Evolutionary conservation across 192 early-diverging fungal species (phyloP), one percentile per base, ranked within the genome.

Genomic region (Backusella macrospora): DNA sequence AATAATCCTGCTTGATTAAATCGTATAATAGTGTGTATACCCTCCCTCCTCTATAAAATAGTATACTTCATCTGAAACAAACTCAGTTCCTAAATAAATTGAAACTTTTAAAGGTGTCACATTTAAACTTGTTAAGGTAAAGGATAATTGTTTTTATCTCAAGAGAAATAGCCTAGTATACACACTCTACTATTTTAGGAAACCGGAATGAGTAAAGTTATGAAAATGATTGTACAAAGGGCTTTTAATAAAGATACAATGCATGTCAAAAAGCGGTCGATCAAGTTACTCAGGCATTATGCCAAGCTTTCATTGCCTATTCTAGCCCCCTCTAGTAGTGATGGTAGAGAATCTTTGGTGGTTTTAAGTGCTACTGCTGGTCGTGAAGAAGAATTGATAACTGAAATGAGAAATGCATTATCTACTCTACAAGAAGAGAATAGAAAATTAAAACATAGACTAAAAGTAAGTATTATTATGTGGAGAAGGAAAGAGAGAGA

Each of bases 101-200:
- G 80, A 81, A 73, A 23, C 45, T 39, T 81, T 77, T 70, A 37
- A 77, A 39, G 55, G 29, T n/a, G 76, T 73, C 21, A 70, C 76
- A 63, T 77, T 81, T 65, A 73, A 81, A 15, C 52, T 81, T 44
- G 75, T 78, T 23, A 81, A 77, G 69, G 80, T 81, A 77, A 15
- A 21, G 10, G 9, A 34, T 34, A 34, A 34, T 34, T 34, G 29
- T 34, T 34, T 34, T 34, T 34, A 1, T 34, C 2, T 34, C n/a
- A 49, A 23, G 26, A n/a, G 1, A 8, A 8, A 52, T 18, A 49
- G 1, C 18, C 23, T 59, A 3, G 9, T 8, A 26, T 59, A n/a
- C n/a, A n/a, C 59, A 62, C 18, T 46, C 34, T 39, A 43, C 5
- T 46, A 42, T 14, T 21, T 52, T 63, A 81, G 80, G 80, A 81